Evolutionary conservation across 2,329 filamentous ascomycete species (phyloP), one percentile per base, ranked within the genome.

Genomic region (Ophiocordyceps camponoti-floridani): DNA sequence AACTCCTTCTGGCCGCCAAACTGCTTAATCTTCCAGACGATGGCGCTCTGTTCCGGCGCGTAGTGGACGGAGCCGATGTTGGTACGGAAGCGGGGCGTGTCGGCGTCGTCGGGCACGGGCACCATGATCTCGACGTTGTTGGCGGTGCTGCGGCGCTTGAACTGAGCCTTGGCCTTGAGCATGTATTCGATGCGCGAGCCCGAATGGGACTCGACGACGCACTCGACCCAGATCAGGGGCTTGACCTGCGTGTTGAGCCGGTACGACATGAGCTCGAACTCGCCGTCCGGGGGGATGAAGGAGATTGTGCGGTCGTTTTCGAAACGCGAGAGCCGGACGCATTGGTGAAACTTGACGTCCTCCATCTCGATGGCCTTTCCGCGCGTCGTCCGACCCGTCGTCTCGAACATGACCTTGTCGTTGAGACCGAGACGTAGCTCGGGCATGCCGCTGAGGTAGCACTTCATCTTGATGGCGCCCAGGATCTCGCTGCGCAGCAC

Each of bases 11-110:
- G 79, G n/a, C 91, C 91, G 41, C 91, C 91, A 62, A 98, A 98
- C 58, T 98, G 91, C 71, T 98, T 98, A 62, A 98, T 98, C 71
- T 98, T 98, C 91, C 91, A 98, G 43, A 98, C 84, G 54, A 98
- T 98, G 47, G 89, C 89, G 50, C 85, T 93, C 58, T 94, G 89
- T 63, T 98, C 91, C 0, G 91, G 91, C 4, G 89, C 89, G 60
- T 98, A 98, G 66, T 98, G 91, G 12, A 98, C 91, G 28, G 83
- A 86, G 45, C 91, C 91, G 49, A 98, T 93, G 60, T 96, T 98
- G 33, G 91, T 98, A 44, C 91, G 78, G 75, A 98, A 98, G 41
- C 91, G 80, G 11, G 91, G 91, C 2, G 84, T 86, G 62, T 98
- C 91, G 49, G 91, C 91, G 59, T 98, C 91, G 60, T 98, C 91